Evolutionary conservation across 371 early-diverging fungal species (phyloP).

Genomic region (Mortierella sp.): DNA sequence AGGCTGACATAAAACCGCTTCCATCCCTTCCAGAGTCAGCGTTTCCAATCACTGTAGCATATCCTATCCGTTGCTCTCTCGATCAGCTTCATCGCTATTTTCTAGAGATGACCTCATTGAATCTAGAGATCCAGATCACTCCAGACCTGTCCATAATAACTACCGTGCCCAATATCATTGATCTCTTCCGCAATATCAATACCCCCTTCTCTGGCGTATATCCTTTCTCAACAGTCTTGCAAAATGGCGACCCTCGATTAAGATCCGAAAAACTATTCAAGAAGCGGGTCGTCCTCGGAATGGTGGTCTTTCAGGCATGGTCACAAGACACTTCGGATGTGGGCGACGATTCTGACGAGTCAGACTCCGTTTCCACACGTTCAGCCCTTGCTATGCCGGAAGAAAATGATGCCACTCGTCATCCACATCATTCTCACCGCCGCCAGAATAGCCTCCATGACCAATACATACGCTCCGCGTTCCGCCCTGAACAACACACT

Average conservation of each 20-base stretch:
- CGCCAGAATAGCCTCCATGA: background rate
- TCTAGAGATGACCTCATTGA: constrained; percentile 33
- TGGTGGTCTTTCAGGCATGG: constrained; percentile 55
- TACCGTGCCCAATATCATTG: constrained; percentile 35
- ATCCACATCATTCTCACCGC: background rate
- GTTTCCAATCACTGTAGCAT: constrained; percentile 42
- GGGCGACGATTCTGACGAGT: constrained; percentile 43
- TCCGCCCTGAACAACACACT: background rate
- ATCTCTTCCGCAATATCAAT: constrained; percentile 42
- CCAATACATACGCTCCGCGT: background rate
- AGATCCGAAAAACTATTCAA: constrained; percentile 16
- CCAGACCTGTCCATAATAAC: constrained; percentile 30
- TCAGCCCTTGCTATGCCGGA: constrained; percentile 12
- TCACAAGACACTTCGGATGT: constrained; percentile 51
- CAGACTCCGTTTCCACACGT: constrained; percentile 28
- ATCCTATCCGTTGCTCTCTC: constrained; percentile 45
- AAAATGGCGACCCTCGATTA: constrained; percentile 20
- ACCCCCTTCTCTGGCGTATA: constrained; percentile 53
- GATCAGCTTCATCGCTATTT: constrained; percentile 43
- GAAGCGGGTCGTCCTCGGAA: constrained; percentile 26
- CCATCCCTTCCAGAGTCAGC: constrained; percentile 46
- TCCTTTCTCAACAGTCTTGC: constrained; percentile 24
- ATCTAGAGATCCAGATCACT: constrained; percentile 43
- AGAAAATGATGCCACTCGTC: constrained; percentile 2
- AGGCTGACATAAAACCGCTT: constrained; percentile 27